Conservation (phyloP, 2,329 filamentous ascomycete species). For the Aspergillus neotritici region DNA sequence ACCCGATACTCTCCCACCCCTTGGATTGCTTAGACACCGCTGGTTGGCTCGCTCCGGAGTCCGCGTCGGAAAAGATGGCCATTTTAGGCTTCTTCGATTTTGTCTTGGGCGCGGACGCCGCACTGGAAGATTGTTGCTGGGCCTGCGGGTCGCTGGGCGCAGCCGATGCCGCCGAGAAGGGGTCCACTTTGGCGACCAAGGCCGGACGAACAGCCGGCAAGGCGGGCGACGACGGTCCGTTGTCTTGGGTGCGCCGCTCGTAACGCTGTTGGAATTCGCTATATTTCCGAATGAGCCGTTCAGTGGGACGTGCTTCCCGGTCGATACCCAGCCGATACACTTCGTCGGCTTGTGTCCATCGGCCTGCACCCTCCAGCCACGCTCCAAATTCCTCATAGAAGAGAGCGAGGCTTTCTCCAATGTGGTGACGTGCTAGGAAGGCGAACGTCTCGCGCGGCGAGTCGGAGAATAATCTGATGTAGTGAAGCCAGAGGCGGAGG, state of each 20-base stretch:
- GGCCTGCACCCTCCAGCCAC: constrained; percentile 77
- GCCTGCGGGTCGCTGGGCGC: constrained; percentile 61
- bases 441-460: constrained; percentile 88
- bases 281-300: constrained; percentile 81
- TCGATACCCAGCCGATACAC: constrained; percentile 88
- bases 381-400: constrained; percentile 97
- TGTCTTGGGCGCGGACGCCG: constrained; percentile 46
- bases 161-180: constrained; percentile 58
- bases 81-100: constrained; percentile 75
- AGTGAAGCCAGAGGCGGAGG: constrained; percentile 86
- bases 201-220: constrained; percentile 77
- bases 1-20: constrained; percentile 90
- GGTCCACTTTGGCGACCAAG: constrained; percentile 77
- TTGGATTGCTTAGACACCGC: constrained; percentile 53
- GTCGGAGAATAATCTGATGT: constrained; percentile 88
- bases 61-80: constrained; percentile 80
- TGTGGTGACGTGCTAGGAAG: constrained; percentile 79
- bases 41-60: constrained; percentile 54
- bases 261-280: constrained; percentile 81
- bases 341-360: constrained; percentile 89
- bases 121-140: constrained; percentile 46
- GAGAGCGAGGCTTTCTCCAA: constrained; percentile 79
- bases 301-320: constrained; percentile 73
- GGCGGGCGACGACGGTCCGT: constrained; percentile 76
- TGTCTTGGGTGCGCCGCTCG: constrained; percentile 59